These are phyloP conservation scores for Alternaria tenuissima DNA, from an alignment of 2,329 filamentous ascomycete species.

Conservation along the genomic window DNA sequence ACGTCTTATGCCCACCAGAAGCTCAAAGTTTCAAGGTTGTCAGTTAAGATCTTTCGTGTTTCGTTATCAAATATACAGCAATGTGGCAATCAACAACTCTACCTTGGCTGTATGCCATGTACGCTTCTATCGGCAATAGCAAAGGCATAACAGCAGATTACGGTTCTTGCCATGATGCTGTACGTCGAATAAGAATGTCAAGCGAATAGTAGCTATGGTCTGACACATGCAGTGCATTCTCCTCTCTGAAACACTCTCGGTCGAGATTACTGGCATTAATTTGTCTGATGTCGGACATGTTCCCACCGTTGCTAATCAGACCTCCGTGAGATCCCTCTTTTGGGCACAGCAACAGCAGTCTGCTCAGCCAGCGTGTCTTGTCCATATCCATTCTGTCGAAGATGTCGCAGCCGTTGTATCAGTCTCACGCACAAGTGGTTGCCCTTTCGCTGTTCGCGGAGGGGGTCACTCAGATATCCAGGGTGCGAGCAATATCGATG, in stretches of 20 bases:
- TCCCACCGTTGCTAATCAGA: neutral
- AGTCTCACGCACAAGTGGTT: neutral
- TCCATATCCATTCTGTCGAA: neutral
- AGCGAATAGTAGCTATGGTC: neutral
- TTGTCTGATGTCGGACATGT: neutral
- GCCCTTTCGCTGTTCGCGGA: conserved; percentile 32
- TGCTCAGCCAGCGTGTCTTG: neutral
- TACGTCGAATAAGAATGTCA: neutral
- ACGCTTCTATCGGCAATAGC: conserved; percentile 2
- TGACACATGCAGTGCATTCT: conserved; percentile 1
- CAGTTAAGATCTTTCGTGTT: too few relatives aligned
- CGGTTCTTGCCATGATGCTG: neutral
- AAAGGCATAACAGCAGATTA: conserved; percentile 4
- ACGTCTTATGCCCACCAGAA: neutral
- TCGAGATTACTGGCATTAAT: neutral
- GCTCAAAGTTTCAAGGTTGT: neutral
- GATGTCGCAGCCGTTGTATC: neutral
- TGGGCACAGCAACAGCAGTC: conserved; percentile 4
- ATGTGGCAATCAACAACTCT: neutral
- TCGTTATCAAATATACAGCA: neutral
- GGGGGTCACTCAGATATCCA: conserved; percentile 30
- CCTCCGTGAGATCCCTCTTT: neutral
- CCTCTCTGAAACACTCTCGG: neutral
- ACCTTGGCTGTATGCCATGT: neutral
- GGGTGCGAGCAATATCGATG: conserved; percentile 28